Conservation (phyloP, 1,284 basidiomycete genomes). For the Rhodotorula glutinis region DNA sequence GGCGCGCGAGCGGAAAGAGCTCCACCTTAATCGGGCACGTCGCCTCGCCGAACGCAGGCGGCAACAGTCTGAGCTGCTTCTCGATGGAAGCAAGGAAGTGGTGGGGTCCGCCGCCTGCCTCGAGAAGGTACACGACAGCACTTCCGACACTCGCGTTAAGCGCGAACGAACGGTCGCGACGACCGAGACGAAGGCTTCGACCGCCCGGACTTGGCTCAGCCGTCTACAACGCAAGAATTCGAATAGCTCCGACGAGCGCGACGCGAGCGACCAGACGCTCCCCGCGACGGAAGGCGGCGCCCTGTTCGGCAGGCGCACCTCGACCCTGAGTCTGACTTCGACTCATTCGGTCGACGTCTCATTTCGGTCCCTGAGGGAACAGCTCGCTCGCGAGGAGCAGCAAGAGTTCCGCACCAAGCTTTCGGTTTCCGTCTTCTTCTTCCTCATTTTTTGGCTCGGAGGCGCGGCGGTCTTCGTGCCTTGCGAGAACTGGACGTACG, state of each 20-base stretch:
- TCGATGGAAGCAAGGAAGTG: no score
- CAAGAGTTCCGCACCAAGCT: conserved; percentile 45
- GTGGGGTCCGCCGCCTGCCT: neutral
- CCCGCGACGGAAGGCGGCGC: neutral
- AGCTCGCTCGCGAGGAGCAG: conserved; percentile 50
- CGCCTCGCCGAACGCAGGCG: neutral
- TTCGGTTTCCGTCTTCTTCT: conserved; percentile 57
- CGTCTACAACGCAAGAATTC: no score
- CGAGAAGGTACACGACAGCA: neutral
- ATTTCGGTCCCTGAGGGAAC: conserved; percentile 45
- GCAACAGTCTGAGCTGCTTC: no score
- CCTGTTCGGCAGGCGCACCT: neutral
- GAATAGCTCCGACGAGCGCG: neutral
- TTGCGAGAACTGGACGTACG: conserved; percentile 58
- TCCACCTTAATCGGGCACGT: neutral
- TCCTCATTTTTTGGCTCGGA: conserved; percentile 61
- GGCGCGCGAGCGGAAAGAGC: conserved; percentile 24
- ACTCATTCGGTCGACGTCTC: conserved; percentile 39
- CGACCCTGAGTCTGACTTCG: neutral
- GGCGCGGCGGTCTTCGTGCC: conserved; percentile 59
- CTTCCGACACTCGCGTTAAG: no score
- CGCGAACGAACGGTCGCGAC: no score
- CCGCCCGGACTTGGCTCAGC: no score
- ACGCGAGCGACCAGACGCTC: neutral
- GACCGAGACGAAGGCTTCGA: no score